Conservation (phyloP, 192 early-diverging fungal species). For the Linnemannia elongata region DNA sequence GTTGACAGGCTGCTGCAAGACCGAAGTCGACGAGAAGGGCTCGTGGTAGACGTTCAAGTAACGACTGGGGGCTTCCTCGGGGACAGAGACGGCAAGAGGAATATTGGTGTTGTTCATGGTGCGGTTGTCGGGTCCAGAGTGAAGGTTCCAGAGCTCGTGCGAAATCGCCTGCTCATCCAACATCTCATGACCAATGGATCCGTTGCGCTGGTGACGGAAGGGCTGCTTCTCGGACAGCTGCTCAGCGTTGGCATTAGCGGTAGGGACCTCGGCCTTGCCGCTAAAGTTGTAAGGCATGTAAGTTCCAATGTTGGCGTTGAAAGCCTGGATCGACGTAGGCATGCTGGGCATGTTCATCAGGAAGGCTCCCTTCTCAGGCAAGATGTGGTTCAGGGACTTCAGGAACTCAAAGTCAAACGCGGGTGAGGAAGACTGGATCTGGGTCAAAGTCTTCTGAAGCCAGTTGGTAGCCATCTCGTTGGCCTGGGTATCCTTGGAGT, state of each 20-base stretch:
- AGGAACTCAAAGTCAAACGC: constrained; percentile 47
- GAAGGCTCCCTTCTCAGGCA: constrained; percentile 55
- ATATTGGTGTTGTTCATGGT: constrained; percentile 20
- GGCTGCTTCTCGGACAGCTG: constrained; percentile 34
- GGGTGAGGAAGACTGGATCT: constrained; percentile 53
- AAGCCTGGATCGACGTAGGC: constrained; percentile 51
- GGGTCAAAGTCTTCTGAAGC: constrained; percentile 60
- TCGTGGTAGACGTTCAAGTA: constrained; percentile 51
- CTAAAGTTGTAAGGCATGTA: constrained; percentile 57
- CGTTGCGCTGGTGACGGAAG: constrained; percentile 18
- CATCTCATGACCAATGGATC: constrained; percentile 22
- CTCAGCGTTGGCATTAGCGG: neutral
- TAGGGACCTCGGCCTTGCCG: constrained; percentile 30
- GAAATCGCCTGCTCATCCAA: constrained; percentile 49
- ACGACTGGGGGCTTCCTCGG: constrained; percentile 42
- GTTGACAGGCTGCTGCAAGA: constrained; percentile 51
- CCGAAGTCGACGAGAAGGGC: constrained; percentile 51
- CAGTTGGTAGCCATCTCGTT: constrained; percentile 54
- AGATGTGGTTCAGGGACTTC: constrained; percentile 48
- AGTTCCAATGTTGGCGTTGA: constrained; percentile 52
- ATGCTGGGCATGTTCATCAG: constrained; percentile 55
- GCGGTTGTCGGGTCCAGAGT: constrained; percentile 28
- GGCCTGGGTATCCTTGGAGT: constrained; percentile 47
- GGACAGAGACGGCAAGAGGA: neutral
- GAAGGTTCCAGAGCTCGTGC: constrained; percentile 45